Evolutionary conservation across 805 yeast species (phyloP).

Genomic region (Nakazawaea ernobii): DNA sequence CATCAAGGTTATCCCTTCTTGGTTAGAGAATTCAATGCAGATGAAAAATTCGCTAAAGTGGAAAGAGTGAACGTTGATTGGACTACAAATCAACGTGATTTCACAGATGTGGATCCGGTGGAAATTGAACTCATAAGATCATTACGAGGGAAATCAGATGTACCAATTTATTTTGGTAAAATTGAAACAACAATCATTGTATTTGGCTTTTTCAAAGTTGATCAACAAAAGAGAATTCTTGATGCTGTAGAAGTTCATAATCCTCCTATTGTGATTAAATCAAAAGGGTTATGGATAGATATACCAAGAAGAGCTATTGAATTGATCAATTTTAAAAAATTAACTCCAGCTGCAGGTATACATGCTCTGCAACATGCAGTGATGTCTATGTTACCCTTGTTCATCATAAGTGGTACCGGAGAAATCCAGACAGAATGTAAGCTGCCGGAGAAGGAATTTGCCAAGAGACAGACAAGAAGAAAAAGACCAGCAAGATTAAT

Average conservation of each 20-base stretch:
- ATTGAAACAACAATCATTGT: slow-evolving; percentile 70
- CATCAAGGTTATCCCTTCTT: slow-evolving; percentile 92
- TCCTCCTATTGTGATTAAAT: slow-evolving; percentile 66
- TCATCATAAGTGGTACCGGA: slow-evolving; percentile 64
- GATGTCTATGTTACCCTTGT: slow-evolving; percentile 71
- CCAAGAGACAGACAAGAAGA: slow-evolving; percentile 62
- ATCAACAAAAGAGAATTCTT: slow-evolving; percentile 67
- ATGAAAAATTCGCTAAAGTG: slow-evolving; percentile 77
- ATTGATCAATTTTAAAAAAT: slow-evolving; percentile 44
- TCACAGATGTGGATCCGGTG: slow-evolving; percentile 85
- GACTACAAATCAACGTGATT: slow-evolving; percentile 89
- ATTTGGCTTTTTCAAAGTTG: slow-evolving; percentile 89
- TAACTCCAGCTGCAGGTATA: slow-evolving; percentile 84
- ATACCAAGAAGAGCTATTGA: slow-evolving; percentile 64
- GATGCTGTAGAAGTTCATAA: slow-evolving; percentile 91
- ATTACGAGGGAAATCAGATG: slow-evolving; percentile 35
- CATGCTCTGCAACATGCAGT: slow-evolving; percentile 95
- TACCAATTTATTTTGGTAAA: slow-evolving; percentile 72
- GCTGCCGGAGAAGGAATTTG: slow-evolving; percentile 95
- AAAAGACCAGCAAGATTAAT: slow-evolving; percentile 83
- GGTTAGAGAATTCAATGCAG: slow-evolving; percentile 77
- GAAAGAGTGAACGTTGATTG: slow-evolving; percentile 89
- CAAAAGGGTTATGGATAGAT: slow-evolving; percentile 92
- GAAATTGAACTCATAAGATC: slow-evolving; percentile 63
- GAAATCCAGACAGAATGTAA: slow-evolving; percentile 93